Evolutionary conservation across 2,329 filamentous ascomycete genomes (phyloP).

Genomic region (Lasiodiplodia sp.): DNA sequence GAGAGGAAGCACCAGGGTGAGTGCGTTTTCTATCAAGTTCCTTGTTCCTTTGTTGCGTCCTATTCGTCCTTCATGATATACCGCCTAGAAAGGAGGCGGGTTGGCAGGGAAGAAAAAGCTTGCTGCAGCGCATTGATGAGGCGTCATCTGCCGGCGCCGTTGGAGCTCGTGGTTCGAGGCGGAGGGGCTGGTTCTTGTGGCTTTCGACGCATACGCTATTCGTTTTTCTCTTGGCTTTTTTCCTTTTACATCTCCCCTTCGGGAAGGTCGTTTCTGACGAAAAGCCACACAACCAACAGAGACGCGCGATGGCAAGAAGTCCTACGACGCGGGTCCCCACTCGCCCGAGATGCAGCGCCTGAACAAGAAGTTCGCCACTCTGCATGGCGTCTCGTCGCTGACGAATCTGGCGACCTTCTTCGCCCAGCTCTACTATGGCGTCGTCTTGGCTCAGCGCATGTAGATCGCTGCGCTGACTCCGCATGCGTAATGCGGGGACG

Average conservation of each 20-base stretch:
- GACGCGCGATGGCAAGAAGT: constrained; percentile 87
- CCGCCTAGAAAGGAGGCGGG: constrained; percentile 55
- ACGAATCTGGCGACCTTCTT: constrained; percentile 77
- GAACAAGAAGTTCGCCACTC: constrained; percentile 66
- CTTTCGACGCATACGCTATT: not conserved
- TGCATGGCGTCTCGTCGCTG: constrained; percentile 84
- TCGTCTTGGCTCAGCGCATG: constrained; percentile 72
- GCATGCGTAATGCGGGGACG: not conserved
- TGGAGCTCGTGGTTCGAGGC: not conserved
- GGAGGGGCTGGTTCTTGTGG: not conserved
- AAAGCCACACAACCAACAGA: constrained; percentile 55
- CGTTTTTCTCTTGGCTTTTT: not conserved
- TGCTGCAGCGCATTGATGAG: constrained; percentile 28
- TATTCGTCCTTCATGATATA: not conserved
- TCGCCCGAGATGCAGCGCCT: constrained; percentile 79
- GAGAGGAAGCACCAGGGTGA: constrained; percentile 73
- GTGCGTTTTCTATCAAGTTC: not conserved
- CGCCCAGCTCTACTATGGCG: constrained; percentile 78
- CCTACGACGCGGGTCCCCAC: constrained; percentile 79
- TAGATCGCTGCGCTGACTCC: constrained; percentile 29
- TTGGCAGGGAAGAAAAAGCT: constrained; percentile 34
- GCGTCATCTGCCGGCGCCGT: not conserved
- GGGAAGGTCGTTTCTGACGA: not conserved
- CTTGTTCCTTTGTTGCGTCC: not conserved
- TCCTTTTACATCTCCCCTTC: not conserved